phyloP scores from a whole-genome alignment of 2,329 filamentous ascomycete species.

The Colletotrichum sidae region DNA sequence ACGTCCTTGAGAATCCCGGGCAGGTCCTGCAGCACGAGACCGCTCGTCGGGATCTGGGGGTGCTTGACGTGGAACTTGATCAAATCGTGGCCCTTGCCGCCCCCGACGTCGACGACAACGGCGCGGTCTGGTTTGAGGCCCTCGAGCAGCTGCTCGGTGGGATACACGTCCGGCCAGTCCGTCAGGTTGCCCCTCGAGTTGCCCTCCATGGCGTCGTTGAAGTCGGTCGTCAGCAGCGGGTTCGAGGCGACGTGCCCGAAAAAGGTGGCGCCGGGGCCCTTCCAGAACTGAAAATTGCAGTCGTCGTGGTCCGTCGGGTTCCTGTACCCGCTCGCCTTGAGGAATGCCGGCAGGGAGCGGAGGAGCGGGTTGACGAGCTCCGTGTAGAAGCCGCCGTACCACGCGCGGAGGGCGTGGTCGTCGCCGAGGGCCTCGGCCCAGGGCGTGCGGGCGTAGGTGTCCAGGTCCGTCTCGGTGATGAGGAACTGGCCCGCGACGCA shows the following conservation, averaged over 20 bases:
- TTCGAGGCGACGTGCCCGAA: conserved; percentile 48
- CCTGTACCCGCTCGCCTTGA: conserved; percentile 47
- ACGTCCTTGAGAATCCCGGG: conserved; percentile 47
- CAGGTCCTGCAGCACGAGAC: conserved; percentile 49
- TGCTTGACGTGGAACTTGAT: conserved; percentile 47
- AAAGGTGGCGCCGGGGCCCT: conserved; percentile 42
- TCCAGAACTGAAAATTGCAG: conserved; percentile 49
- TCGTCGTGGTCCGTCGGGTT: conserved; percentile 49
- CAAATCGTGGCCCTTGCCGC: conserved; percentile 51
- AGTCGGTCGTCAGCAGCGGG: conserved; percentile 44
- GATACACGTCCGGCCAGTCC: conserved; percentile 47
- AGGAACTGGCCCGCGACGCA: conserved; percentile 50
- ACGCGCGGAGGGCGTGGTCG: conserved; percentile 43
- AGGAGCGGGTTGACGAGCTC: conserved; percentile 48
- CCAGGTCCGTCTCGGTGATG: conserved; percentile 47
- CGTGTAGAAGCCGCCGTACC: conserved; percentile 49
- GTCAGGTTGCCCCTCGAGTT: conserved; percentile 52
- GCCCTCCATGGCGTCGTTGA: conserved; percentile 52
- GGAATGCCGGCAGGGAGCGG: conserved; percentile 45
- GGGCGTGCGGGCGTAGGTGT: conserved; percentile 48
- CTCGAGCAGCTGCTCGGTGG: conserved; percentile 41
- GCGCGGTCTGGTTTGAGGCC: conserved; percentile 43
- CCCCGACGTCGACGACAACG: conserved; percentile 50
- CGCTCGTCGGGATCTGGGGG: conserved; percentile 40
- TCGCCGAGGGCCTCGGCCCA: conserved; percentile 46